phyloP scores from a whole-genome alignment of 306 rosid genomes.

The Quercus glauca region DNA sequence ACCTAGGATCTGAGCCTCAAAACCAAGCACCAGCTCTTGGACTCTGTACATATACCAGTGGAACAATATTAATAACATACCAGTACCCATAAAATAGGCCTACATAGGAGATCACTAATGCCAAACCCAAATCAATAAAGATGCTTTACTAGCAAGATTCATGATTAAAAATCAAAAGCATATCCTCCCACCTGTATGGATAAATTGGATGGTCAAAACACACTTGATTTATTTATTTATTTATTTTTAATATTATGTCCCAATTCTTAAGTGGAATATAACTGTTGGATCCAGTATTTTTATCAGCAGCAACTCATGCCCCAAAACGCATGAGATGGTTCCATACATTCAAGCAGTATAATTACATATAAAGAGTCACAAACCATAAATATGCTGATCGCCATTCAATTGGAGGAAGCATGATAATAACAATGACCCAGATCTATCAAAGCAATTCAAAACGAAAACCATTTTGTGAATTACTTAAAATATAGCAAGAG shows the following conservation, averaged over 20 bases:
- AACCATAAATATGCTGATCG: background rate
- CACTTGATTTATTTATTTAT: background rate
- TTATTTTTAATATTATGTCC: background rate
- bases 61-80: background rate
- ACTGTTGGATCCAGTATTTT: background rate
- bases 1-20: background rate
- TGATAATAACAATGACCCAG: background rate
- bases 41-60: background rate
- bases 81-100: background rate
- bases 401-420: background rate
- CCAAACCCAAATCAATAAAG: background rate
- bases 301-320: background rate
- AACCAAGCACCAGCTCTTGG: background rate
- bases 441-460: background rate
- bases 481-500: background rate
- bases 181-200: background rate
- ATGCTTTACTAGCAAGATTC: background rate
- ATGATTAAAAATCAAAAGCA: background rate
- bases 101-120: background rate
- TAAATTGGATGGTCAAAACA: background rate
- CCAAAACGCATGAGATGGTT: background rate
- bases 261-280: background rate
- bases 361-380: background rate
- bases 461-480: background rate
- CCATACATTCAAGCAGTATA: background rate